These are phyloP conservation scores for Curvularia eragrostidis DNA, from an alignment of 2,329 filamentous ascomycete species.

Conservation along the genomic window DNA sequence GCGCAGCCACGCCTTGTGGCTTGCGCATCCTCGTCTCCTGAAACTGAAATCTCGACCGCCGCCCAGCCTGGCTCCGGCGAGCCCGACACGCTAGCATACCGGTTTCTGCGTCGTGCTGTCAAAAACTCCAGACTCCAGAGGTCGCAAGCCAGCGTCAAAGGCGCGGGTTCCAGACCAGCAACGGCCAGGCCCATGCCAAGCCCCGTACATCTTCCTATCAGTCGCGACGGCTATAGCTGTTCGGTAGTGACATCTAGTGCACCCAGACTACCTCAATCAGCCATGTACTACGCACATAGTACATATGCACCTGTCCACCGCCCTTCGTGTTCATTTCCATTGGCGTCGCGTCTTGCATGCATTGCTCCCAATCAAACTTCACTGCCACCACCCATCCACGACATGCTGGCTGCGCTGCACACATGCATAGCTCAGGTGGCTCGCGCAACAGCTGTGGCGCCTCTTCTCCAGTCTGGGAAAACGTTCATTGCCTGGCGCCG, in stretches of 20 bases:
- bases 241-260: slow-evolving; percentile 1
- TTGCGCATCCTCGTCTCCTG: slow-evolving; percentile 25
- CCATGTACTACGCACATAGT: neutral
- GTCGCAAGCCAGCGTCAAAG: neutral
- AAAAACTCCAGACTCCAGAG: neutral
- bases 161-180: slow-evolving; percentile 3
- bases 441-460: slow-evolving; percentile 12
- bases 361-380: neutral
- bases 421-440: neutral
- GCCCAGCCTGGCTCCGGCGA: slow-evolving; percentile 35
- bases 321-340: neutral
- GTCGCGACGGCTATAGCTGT: neutral
- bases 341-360: slow-evolving; percentile 1
- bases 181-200: slow-evolving; percentile 12
- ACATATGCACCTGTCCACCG: neutral
- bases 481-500: slow-evolving; percentile 14
- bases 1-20: slow-evolving; percentile 30
- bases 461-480: slow-evolving; percentile 12
- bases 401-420: slow-evolving; percentile 1
- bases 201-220: neutral
- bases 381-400: neutral
- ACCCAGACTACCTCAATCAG: neutral
- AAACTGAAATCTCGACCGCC: slow-evolving; percentile 36
- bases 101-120: slow-evolving; percentile 10
- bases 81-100: slow-evolving; percentile 27